phyloP scores from a whole-genome alignment of 305 asterid genomes.

The Solanum hybrid region DNA sequence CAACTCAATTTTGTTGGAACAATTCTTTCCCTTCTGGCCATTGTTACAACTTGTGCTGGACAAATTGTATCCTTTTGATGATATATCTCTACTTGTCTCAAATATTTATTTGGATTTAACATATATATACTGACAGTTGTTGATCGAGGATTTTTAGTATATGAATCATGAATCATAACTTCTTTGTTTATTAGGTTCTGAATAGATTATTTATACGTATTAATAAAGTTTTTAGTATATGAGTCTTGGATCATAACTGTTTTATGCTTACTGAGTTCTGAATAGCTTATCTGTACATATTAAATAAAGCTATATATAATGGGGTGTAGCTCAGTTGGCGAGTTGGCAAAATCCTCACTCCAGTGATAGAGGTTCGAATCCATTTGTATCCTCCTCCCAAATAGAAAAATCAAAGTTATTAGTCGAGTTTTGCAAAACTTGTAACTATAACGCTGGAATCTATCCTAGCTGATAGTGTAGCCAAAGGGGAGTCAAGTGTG shows the following conservation, averaged over 20 bases:
- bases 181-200: neutral
- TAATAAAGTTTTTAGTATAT: neutral
- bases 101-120: neutral
- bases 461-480: neutral
- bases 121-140: neutral
- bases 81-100: neutral
- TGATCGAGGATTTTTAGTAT: neutral
- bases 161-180: neutral
- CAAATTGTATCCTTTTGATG: conserved; percentile 51
- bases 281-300: neutral
- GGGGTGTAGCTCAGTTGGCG: neutral
- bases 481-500: neutral
- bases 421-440: neutral
- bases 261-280: neutral
- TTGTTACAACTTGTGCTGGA: conserved; percentile 74
- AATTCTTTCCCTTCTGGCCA: conserved; percentile 69
- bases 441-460: neutral
- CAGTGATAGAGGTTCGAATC: neutral
- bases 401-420: neutral
- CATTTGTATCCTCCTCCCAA: neutral
- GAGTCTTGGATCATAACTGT: neutral
- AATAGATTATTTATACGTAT: neutral
- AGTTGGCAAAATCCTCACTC: neutral
- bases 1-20: conserved; percentile 84
- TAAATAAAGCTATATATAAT: neutral